Evolutionary conservation across 306 rosid genomes (phyloP).

Genomic region (Herpetospermum pedunculosum): DNA sequence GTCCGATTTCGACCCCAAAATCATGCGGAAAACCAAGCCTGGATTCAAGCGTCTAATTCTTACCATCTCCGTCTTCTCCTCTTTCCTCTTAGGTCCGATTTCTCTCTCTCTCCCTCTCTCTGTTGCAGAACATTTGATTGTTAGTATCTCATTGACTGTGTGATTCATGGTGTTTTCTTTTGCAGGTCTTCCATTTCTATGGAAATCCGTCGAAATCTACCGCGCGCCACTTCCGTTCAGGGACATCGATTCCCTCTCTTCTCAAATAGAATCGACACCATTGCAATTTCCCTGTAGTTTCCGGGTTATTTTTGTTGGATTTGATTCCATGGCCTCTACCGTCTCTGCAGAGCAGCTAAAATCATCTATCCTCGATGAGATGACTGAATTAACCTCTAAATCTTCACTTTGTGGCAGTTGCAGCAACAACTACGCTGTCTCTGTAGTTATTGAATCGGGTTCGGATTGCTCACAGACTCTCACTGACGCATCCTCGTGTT

Average conservation of each 20-base stretch:
- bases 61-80: slow-evolving; percentile 55
- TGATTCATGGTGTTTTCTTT: neutral
- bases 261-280: slow-evolving; percentile 45
- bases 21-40: slow-evolving; percentile 66
- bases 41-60: slow-evolving; percentile 68
- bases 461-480: slow-evolving; percentile 18
- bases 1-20: slow-evolving; percentile 30
- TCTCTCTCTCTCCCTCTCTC: neutral
- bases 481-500: slow-evolving; percentile 6
- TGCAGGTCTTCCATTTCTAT: slow-evolving; percentile 59
- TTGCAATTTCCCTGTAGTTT: slow-evolving; percentile 61
- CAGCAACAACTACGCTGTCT: slow-evolving; percentile 21
- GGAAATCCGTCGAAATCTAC: slow-evolving; percentile 87
- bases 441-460: slow-evolving; percentile 32
- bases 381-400: slow-evolving; percentile 28
- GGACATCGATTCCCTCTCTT: slow-evolving; percentile 53
- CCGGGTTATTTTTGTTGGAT: slow-evolving; percentile 56
- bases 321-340: slow-evolving; percentile 22
- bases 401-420: slow-evolving; percentile 49
- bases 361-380: slow-evolving; percentile 23
- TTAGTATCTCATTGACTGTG: neutral
- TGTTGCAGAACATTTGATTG: neutral
- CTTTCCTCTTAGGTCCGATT: slow-evolving; percentile 63
- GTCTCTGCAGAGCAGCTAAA: slow-evolving; percentile 20
- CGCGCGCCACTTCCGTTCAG: slow-evolving; percentile 78